Percentiles rank a stretch among this genome's conserved stretches.
Evolutionary conservation across 2,329 filamentous ascomycete genomes (phyloP).

Genomic region (Neurospora sp.): DNA sequence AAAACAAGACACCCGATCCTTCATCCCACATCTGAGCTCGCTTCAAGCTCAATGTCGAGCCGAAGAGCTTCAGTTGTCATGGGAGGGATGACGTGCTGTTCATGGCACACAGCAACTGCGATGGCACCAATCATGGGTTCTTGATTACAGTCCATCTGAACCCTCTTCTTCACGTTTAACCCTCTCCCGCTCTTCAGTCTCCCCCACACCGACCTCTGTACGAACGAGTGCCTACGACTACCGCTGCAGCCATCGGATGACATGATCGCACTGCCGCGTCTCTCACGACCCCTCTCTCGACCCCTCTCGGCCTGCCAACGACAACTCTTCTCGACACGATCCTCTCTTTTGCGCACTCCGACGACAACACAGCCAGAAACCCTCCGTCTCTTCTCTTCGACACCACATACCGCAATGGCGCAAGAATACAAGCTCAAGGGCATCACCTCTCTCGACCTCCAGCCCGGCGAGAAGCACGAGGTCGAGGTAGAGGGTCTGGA

Average conservation of each 20-base stretch:
- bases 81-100: neutral
- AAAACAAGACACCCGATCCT: neutral
- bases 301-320: neutral
- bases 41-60: neutral
- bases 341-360: neutral
- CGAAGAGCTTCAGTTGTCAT: too few species aligned
- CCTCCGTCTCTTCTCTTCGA: slow-evolving; percentile 7
- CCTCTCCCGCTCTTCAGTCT: neutral
- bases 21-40: neutral
- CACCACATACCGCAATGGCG: slow-evolving; percentile 32
- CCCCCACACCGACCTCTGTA: too few species aligned
- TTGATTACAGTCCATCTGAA: neutral
- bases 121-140: neutral
- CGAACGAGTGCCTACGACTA: too few species aligned
- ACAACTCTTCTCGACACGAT: neutral
- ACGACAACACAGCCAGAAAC: neutral
- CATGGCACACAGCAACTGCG: neutral
- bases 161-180: neutral
- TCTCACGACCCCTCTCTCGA: neutral
- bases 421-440: slow-evolving; percentile 65
- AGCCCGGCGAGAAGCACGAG: slow-evolving; percentile 76
- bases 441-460: slow-evolving; percentile 62
- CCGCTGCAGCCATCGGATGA: neutral
- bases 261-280: neutral
- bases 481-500: slow-evolving; percentile 85